phyloP scores from a whole-genome alignment of 129 eudicot genomes.

The Apium graveolens region DNA sequence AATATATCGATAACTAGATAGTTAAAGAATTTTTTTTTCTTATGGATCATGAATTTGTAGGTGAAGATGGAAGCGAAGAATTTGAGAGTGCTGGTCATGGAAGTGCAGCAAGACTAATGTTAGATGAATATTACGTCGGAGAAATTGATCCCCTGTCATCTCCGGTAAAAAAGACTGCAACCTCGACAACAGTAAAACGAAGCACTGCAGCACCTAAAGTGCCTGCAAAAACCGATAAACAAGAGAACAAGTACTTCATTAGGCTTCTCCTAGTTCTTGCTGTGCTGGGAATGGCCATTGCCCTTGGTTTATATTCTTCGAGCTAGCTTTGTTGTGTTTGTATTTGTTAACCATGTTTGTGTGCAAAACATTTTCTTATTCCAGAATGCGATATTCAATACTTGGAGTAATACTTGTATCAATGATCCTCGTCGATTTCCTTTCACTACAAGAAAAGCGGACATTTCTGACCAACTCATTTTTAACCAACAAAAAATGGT shows the following conservation, averaged over 20 bases:
- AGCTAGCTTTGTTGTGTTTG: neutral
- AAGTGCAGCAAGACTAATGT: slow-evolving; percentile 71
- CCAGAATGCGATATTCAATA: neutral
- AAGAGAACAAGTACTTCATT: neutral
- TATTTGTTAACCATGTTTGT: neutral
- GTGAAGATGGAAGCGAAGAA: slow-evolving; percentile 65
- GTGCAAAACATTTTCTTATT: neutral
- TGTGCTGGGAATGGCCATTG: slow-evolving; percentile 30
- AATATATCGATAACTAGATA: neutral
- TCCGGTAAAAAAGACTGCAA: neutral
- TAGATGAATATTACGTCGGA: slow-evolving; percentile 56
- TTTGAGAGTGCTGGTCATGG: slow-evolving; percentile 80
- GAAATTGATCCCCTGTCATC: slow-evolving; percentile 27
- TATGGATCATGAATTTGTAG: slow-evolving; percentile 16
- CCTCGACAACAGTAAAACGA: neutral
- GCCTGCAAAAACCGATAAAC: neutral
- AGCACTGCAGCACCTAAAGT: neutral
- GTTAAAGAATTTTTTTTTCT: neutral
- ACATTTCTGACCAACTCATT: no score
- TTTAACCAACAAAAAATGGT: no score
- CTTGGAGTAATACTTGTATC: no score
- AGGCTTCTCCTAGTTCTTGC: slow-evolving; percentile 21
- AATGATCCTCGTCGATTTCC: no score
- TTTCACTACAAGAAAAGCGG: no score
- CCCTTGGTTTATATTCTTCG: slow-evolving; percentile 10